Percentiles rank a stretch among this genome's conserved stretches.
Evolutionary conservation across 140 eudicot species (phyloP).

Genomic region (Flaveria floridana): DNA sequence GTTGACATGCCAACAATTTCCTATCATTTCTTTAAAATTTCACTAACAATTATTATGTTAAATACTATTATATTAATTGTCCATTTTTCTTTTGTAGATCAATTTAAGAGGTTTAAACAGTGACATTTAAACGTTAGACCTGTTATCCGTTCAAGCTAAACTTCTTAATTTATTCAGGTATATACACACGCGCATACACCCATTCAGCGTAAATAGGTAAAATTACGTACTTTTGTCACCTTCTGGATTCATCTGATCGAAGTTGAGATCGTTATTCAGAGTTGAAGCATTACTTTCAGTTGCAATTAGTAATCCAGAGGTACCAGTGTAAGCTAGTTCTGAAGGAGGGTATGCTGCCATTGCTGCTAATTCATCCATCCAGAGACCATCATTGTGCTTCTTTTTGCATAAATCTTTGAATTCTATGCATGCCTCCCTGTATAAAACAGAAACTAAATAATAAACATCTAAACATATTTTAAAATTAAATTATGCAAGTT

Average conservation of each 20-base stretch:
- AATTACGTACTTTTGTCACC: slow-evolving; percentile 47
- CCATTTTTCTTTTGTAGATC: background rate
- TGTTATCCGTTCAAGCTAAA: background rate
- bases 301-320: slow-evolving; percentile 71
- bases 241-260: slow-evolving; percentile 37
- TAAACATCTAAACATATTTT: background rate
- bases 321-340: slow-evolving; percentile 62
- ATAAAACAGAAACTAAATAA: slow-evolving; percentile 18
- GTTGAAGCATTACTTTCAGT: slow-evolving; percentile 54
- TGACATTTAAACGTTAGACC: background rate
- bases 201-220: background rate
- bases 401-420: slow-evolving; percentile 80
- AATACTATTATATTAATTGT: background rate
- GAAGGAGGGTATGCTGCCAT: slow-evolving; percentile 72
- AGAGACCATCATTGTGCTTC: slow-evolving; percentile 73
- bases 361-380: slow-evolving; percentile 97
- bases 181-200: background rate
- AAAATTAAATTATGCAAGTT: background rate
- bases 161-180: background rate
- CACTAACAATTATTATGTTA: background rate
- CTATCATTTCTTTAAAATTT: background rate
- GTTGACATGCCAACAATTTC: background rate
- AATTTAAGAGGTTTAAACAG: slow-evolving; percentile 5
- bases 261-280: slow-evolving; percentile 41
- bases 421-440: slow-evolving; percentile 84